Conservation (phyloP, 176 grass and related monocot species). For the Thinopyrum elongatum region DNA sequence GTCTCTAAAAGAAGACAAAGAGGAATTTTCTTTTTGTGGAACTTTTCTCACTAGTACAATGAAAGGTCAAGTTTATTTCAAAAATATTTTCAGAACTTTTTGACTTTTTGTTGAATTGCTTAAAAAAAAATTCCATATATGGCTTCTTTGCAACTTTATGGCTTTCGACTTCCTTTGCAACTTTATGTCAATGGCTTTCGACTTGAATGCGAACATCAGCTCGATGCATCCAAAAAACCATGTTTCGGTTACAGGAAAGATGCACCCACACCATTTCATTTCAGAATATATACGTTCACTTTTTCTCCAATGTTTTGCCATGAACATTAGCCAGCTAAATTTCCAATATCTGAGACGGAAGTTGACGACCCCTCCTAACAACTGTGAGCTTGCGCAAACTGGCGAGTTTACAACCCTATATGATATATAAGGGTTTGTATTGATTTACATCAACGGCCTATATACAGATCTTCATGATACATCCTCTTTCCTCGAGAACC, state of each 20-base stretch:
- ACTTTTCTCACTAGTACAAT: too few relatives aligned
- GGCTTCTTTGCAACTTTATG: neutral
- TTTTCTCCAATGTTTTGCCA: neutral
- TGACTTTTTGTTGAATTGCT: too few relatives aligned
- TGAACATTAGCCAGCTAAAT: neutral
- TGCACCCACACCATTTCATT: neutral
- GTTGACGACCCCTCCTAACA: neutral
- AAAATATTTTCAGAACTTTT: too few relatives aligned
- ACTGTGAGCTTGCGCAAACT: neutral
- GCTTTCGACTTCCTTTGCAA: neutral
- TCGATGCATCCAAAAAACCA: neutral
- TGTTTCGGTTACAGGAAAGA: neutral
- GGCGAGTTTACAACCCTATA: neutral
- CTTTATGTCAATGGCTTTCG: neutral
- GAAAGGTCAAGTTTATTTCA: too few relatives aligned
- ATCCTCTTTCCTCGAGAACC: neutral
- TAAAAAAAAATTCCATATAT: too few relatives aligned
- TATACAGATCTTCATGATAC: constrained; percentile 33
- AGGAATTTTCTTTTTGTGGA: too few relatives aligned
- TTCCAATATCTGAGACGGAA: neutral
- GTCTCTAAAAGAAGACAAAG: too few relatives aligned
- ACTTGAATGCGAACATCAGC: neutral
- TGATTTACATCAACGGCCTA: constrained; percentile 22
- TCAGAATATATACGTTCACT: neutral
- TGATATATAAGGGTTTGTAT: constrained; percentile 19